Conservation (phyloP, 768 basidiomycete genomes). For the Lactarius tabidus region DNA sequence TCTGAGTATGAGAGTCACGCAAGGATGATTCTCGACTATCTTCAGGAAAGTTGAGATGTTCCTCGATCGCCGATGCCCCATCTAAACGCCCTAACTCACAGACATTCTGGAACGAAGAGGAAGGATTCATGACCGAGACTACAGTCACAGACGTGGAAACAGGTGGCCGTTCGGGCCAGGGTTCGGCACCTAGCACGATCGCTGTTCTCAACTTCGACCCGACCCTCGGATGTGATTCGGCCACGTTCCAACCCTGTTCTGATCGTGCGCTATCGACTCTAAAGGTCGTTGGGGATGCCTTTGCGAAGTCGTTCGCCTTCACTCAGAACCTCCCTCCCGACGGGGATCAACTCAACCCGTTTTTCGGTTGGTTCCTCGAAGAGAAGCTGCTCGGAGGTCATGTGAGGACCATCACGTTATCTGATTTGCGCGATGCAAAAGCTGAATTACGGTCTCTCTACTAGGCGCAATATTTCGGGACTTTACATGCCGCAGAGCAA, state of each 20-base stretch:
- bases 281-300: constrained; percentile 14
- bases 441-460: neutral
- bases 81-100: neutral
- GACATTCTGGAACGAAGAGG: constrained; percentile 20
- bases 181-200: neutral
- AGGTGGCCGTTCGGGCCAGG: constrained; percentile 16
- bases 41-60: constrained; percentile 8
- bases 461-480: constrained; percentile 15
- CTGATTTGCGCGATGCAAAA: neutral
- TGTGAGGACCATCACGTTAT: neutral
- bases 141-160: constrained; percentile 12
- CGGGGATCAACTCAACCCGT: neutral
- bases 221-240: constrained; percentile 15
- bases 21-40: constrained; percentile 17
- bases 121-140: constrained; percentile 17
- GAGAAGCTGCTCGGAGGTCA: constrained; percentile 12
- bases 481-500: constrained; percentile 12
- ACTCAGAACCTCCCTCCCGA: neutral
- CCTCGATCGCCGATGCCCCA: neutral
- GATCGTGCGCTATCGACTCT: constrained; percentile 16
- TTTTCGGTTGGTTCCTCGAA: constrained; percentile 10
- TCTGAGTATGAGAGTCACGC: constrained; percentile 6
- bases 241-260: constrained; percentile 19
- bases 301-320: constrained; percentile 12
- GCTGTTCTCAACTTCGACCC: constrained; percentile 21